Evolutionary conservation across 1,284 basidiomycete genomes (phyloP).

Genomic region (Ustilago trichophora): DNA sequence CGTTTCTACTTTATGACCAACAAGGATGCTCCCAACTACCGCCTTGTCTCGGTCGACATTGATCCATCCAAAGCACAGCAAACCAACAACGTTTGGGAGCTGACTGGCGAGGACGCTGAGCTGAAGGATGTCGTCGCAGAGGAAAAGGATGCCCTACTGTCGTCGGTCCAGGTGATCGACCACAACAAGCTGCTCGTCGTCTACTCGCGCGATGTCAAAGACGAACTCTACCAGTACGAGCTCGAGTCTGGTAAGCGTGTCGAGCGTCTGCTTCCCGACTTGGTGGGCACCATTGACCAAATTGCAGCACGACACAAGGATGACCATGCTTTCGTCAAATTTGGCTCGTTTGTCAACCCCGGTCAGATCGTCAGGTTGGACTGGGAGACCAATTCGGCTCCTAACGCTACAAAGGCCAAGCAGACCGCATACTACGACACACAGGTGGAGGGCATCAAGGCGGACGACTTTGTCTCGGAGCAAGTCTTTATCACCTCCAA

Average conservation of each 20-base stretch:
- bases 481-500: conserved; percentile 75
- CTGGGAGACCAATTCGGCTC: conserved; percentile 60
- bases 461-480: conserved; percentile 77
- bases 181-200: conserved; percentile 74
- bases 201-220: conserved; percentile 82
- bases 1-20: conserved; percentile 64
- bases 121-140: conserved; percentile 78
- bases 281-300: conserved; percentile 76
- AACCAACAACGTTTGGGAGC: conserved; percentile 51
- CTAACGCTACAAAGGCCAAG: conserved; percentile 18
- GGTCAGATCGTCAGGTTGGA: conserved; percentile 70
- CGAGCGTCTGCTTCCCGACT: conserved; percentile 73
- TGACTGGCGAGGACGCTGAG: conserved; percentile 42
- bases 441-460: conserved; percentile 74
- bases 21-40: conserved; percentile 61
- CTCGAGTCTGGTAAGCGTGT: conserved; percentile 72
- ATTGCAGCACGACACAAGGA: conserved; percentile 72
- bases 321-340: conserved; percentile 75
- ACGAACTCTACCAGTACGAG: conserved; percentile 80
- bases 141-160: conserved; percentile 73
- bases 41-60: conserved; percentile 54
- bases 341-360: conserved; percentile 79
- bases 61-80: conserved; percentile 32
- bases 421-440: conserved; percentile 73
- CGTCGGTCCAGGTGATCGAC: conserved; percentile 71